These are phyloP conservation scores for Candida orba DNA, from an alignment of 805 yeast genomes.

Conservation along the genomic window DNA sequence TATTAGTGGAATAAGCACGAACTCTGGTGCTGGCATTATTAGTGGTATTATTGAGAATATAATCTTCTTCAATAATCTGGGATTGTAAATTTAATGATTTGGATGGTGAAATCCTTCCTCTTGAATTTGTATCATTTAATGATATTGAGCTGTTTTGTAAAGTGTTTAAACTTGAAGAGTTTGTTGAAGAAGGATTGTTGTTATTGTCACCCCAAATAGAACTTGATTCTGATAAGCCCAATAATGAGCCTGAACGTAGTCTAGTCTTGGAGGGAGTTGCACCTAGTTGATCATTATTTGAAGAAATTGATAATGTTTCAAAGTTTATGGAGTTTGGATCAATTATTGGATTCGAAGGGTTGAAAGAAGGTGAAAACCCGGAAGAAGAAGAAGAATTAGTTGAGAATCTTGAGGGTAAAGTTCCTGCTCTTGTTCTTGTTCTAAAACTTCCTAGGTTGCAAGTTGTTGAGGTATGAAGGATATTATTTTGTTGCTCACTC, in stretches of 20 bases:
- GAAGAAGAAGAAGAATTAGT: conserved; percentile 3
- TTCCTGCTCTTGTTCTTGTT: conserved; percentile 69
- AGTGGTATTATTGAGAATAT: neutral
- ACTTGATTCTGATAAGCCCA: conserved; percentile 30
- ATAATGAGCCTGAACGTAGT: conserved; percentile 50
- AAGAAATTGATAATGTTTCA: conserved; percentile 16
- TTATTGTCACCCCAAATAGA: conserved; percentile 51
- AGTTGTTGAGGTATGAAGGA: conserved; percentile 6
- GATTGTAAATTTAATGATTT: conserved; percentile 5
- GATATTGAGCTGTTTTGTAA: conserved; percentile 6
- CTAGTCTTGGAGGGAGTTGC: conserved; percentile 24
- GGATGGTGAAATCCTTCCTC: conserved; percentile 17
- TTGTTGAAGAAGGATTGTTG: conserved; percentile 1
- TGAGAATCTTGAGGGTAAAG: conserved; percentile 58
- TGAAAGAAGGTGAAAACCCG: conserved; percentile 16
- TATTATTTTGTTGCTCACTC: conserved; percentile 11
- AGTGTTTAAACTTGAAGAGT: conserved; percentile 1
- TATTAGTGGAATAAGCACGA: conserved; percentile 24
- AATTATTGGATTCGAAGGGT: conserved; percentile 1
- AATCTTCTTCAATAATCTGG: conserved; percentile 14
- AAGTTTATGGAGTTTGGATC: conserved; percentile 19
- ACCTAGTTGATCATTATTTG: conserved; percentile 8
- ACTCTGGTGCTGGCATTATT: conserved; percentile 9
- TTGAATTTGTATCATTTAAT: conserved; percentile 5
- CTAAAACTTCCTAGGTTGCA: conserved; percentile 34